Percentiles rank a stretch among this genome's conserved stretches.
Evolutionary conservation across 2,329 filamentous ascomycete species (phyloP).

Genomic region (Aspergillus sp.): DNA sequence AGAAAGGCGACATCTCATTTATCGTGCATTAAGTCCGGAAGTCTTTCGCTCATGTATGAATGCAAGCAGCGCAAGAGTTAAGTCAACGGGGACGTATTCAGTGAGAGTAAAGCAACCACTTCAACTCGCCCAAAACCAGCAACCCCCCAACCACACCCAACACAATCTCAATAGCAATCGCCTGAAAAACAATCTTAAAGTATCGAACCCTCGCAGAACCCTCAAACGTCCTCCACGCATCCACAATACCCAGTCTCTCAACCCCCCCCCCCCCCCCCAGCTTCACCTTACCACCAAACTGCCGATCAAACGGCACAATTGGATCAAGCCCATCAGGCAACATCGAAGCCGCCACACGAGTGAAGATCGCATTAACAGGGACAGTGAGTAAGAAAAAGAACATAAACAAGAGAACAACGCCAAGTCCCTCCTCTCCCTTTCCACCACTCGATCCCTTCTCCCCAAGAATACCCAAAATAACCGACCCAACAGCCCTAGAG

Average conservation of each 20-base stretch:
- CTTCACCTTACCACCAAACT: conserved; percentile 74
- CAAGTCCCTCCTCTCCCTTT: not conserved
- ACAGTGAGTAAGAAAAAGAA: conserved; percentile 62
- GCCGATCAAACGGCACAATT: conserved; percentile 86
- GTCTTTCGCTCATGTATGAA: too few species aligned
- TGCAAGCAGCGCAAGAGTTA: too few species aligned
- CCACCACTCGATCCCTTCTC: not conserved
- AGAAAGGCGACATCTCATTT: too few species aligned
- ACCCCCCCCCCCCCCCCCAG: conserved; percentile 68
- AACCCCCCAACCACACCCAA: conserved; percentile 37
- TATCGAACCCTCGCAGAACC: conserved; percentile 70
- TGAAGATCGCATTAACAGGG: conserved; percentile 73
- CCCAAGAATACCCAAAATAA: not conserved
- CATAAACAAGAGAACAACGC: conserved; percentile 28
- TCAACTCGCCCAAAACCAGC: conserved; percentile 48
- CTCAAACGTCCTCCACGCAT: conserved; percentile 79
- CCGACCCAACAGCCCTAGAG: conserved; percentile 33
- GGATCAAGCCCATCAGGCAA: conserved; percentile 80
- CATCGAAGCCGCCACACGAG: conserved; percentile 83
- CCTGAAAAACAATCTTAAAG: conserved; percentile 74
- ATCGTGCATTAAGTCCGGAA: too few species aligned
- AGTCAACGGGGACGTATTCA: not conserved
- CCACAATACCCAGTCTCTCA: conserved; percentile 69
- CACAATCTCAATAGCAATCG: conserved; percentile 58
- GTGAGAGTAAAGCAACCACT: not conserved